Percentiles rank a stretch among this genome's conserved stretches.
Evolutionary conservation across 495 filamentous ascomycete species (phyloP).

Genomic region (Penicillium psychrofluorescens): DNA sequence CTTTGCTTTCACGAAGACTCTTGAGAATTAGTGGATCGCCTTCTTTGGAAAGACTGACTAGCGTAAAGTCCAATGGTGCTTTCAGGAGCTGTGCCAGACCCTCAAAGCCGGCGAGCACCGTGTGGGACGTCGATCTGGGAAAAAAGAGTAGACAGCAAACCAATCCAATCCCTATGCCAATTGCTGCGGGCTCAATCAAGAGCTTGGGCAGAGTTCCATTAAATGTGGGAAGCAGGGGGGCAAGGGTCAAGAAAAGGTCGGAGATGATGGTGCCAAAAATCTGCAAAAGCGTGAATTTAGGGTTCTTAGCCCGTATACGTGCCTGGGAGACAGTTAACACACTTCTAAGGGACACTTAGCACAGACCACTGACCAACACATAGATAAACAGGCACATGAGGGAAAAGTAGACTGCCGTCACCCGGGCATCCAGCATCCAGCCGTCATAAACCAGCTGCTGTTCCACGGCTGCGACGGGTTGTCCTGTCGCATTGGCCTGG

Average conservation of each 20-base stretch:
- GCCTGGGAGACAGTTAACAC: conserved; percentile 10
- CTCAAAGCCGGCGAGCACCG: conserved; percentile 27
- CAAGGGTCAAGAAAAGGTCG: conserved; percentile 28
- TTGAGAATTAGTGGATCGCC: conserved; percentile 6
- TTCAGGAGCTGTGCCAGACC: conserved; percentile 22
- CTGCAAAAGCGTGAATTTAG: conserved; percentile 24
- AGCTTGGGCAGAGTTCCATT: conserved; percentile 29
- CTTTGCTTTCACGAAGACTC: conserved; percentile 11
- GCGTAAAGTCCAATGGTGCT: conserved; percentile 19
- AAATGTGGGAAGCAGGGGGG: conserved; percentile 29
- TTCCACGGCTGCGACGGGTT: conserved; percentile 10
- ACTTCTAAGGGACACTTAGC: background rate
- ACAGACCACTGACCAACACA: conserved; percentile 15
- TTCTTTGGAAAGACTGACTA: conserved; percentile 6
- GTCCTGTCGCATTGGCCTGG: conserved; percentile 28
- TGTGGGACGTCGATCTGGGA: conserved; percentile 31
- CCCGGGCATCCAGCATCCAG: conserved; percentile 35
- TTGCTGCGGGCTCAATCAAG: conserved; percentile 27
- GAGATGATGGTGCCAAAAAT: conserved; percentile 33
- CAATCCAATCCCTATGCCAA: conserved; percentile 31
- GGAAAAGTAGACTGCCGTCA: conserved; percentile 26
- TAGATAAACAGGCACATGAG: conserved; percentile 32
- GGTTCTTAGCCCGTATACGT: conserved; percentile 30
- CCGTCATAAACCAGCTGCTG: conserved; percentile 26
- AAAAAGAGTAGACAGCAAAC: conserved; percentile 33